Base-by-base conservation (phyloP, 2,329 filamentous ascomycete species). In the Xenoacremonium recifei region DNA sequence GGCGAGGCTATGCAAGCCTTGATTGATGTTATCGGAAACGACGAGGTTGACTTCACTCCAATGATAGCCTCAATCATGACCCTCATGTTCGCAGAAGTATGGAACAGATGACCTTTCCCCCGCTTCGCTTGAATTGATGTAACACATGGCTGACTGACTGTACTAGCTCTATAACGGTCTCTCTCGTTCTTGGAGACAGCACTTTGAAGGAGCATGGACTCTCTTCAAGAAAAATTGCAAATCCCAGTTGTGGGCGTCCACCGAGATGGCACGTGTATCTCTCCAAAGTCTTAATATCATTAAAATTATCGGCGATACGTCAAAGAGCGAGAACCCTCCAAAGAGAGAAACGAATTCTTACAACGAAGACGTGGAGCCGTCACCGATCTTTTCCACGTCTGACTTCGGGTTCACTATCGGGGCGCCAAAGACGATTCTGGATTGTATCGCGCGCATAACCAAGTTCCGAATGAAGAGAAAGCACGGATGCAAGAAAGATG, bases 61-160 rank as follows among this genome's bases (percentile, higher is more conserved):
- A 34, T 21, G 4, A 33, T 42, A 20, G 40, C 35, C 5, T 42
- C 40, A 5, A 42, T 42, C 12, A 42, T 42, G 40, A 34, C 34
- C 6, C 40, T 42, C 5, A 32, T 42, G 34, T 27, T 42, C 16
- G 35, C 40, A 7, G 40, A 42, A 35, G 40, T 42, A 38, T n/a
- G 40, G 29, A 16, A 32, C 6, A 32, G 9, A 16, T 27, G 23
- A n/a, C n/a, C n/a, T n/a, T n/a, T n/a, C n/a, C n/a, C n/a, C n/a
- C n/a, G n/a, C 23, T 13, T 27, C 7, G 9, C 13, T 27, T 27
- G 7, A 27, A 7, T 27, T 13, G 23, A 27, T 27, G 23, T 9
- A 27, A 27, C 23, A 9, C 13, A 27, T 27, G 6, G 6, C 15
- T 32, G 29, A 16, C 29, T 42, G 18, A 42, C 21, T 19, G 17